Evolutionary conservation across 2,329 filamentous ascomycete genomes (phyloP).

Genomic region (Cladobotryum mycophilum): DNA sequence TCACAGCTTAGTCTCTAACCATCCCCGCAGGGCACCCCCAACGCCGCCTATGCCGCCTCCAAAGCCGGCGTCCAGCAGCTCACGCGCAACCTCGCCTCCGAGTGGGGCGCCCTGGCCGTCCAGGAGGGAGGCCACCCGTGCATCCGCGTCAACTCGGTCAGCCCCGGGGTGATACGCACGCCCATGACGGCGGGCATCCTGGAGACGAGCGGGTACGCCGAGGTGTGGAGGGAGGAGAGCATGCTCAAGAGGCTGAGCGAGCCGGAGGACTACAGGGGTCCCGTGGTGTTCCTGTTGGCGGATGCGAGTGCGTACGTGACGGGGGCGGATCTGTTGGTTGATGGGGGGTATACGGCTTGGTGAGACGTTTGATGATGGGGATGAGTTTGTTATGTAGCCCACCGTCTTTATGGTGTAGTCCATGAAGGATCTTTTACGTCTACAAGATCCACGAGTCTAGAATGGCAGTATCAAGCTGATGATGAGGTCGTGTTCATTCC

Average conservation of each 20-base stretch:
- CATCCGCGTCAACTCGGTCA: slow-evolving; percentile 44
- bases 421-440: background rate
- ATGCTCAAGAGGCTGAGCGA: slow-evolving; percentile 7
- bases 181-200: slow-evolving; percentile 6
- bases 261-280: slow-evolving; percentile 7
- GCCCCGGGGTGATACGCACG: slow-evolving; percentile 4
- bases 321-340: slow-evolving; percentile 5
- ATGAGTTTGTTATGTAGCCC: no score
- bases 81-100: slow-evolving; percentile 43
- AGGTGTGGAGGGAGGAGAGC: slow-evolving; percentile 3
- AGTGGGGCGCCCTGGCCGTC: slow-evolving; percentile 37
- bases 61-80: slow-evolving; percentile 50
- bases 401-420: no score
- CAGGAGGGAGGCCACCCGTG: slow-evolving; percentile 25
- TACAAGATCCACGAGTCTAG: no score
- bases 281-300: background rate
- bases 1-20: background rate
- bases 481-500: background rate
- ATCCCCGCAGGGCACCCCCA: slow-evolving; percentile 26
- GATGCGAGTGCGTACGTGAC: slow-evolving; percentile 8
- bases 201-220: background rate
- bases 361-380: background rate
- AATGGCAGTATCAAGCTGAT: background rate
- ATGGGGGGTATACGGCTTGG: slow-evolving; percentile 8
- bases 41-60: slow-evolving; percentile 45